Conservation (phyloP, 139 green algal genomes). For the Ulvella scutata region DNA sequence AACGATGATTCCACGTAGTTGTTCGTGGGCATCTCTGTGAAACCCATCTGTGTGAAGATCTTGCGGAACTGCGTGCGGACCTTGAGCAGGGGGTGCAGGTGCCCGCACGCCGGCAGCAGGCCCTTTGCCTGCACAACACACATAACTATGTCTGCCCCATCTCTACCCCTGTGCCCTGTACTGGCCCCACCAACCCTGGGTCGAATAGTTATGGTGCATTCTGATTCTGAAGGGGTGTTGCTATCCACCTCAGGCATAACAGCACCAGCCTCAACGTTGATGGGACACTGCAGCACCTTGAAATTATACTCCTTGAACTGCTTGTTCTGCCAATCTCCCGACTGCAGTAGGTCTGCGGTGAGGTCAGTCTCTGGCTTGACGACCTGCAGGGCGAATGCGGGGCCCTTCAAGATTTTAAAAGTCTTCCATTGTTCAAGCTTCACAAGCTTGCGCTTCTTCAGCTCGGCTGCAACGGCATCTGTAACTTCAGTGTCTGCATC, state of each 20-base stretch:
- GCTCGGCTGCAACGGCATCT: constrained; percentile 26
- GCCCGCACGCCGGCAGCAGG: constrained; percentile 36
- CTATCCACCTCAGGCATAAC: too few relatives aligned
- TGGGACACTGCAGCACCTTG: too few relatives aligned
- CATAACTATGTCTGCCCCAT: too few relatives aligned
- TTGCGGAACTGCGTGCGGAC: constrained; percentile 81
- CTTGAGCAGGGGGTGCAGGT: constrained; percentile 96
- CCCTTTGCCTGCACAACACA: constrained; percentile 39
- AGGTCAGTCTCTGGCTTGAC: constrained; percentile 87
- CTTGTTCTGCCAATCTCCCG: constrained; percentile 63
- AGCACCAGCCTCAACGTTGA: too few relatives aligned
- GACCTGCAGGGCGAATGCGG: constrained; percentile 87
- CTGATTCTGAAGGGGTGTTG: too few relatives aligned
- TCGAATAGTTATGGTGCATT: too few relatives aligned
- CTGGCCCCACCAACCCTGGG: too few relatives aligned
- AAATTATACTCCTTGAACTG: constrained; percentile 98
- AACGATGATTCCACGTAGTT: constrained; percentile 85
- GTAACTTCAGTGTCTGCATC: constrained; percentile 28
- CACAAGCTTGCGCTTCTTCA: constrained; percentile 79
- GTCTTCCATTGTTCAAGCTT: constrained; percentile 57
- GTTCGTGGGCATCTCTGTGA: constrained; percentile 87
- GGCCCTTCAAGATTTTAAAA: constrained; percentile 68
- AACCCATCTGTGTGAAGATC: constrained; percentile 88
- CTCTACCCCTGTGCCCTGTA: too few relatives aligned
- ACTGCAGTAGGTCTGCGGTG: constrained; percentile 83